These are phyloP conservation scores for Puccinia hordei DNA, from an alignment of 1,284 basidiomycete species.

Conservation along the genomic window DNA sequence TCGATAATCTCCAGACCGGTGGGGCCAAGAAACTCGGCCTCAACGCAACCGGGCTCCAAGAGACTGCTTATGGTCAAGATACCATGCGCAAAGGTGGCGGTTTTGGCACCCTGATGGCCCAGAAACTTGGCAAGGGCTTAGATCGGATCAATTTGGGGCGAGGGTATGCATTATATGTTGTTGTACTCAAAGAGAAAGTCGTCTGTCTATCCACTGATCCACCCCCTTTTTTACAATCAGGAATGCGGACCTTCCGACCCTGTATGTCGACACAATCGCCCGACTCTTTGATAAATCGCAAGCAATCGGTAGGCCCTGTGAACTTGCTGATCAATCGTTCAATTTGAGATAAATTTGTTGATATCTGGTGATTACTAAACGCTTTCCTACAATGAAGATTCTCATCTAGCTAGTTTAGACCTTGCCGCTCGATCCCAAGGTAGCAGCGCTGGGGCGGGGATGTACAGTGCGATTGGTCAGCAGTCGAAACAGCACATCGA, in stretches of 20 bases:
- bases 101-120: constrained; percentile 62
- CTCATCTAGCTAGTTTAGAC: constrained; percentile 76
- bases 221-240: not conserved
- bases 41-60: constrained; percentile 60
- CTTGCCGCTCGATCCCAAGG: constrained; percentile 65
- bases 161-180: constrained; percentile 64
- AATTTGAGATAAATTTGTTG: not conserved
- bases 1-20: constrained; percentile 68
- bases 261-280: constrained; percentile 77
- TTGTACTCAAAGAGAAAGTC: not conserved
- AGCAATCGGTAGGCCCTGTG: constrained; percentile 64
- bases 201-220: not conserved
- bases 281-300: constrained; percentile 75
- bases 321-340: not conserved
- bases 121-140: constrained; percentile 58
- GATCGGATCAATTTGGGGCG: constrained; percentile 89
- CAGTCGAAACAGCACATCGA: constrained; percentile 72
- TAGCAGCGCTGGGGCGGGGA: not conserved
- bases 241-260: constrained; percentile 74
- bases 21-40: constrained; percentile 81
- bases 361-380: not conserved
- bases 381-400: constrained; percentile 63
- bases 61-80: constrained; percentile 50
- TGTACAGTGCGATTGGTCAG: constrained; percentile 56
- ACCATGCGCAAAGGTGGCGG: constrained; percentile 68